Evolutionary conservation across 352 stramenopile species (phyloP).

Genomic region (Globisporangium polare): DNA sequence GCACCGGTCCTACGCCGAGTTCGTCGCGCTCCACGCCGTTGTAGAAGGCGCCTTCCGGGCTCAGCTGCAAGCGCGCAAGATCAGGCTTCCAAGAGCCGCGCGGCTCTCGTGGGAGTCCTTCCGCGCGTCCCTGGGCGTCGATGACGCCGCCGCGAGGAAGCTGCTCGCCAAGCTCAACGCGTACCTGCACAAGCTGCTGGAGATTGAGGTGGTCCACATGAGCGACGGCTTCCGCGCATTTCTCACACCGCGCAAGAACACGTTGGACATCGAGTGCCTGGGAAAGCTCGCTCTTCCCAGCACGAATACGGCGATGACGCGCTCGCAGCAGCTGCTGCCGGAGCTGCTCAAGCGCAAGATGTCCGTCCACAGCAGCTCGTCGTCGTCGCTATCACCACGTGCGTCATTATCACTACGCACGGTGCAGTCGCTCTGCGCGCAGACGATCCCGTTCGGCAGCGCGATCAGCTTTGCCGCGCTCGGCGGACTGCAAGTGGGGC

Average conservation of each 20-base stretch:
- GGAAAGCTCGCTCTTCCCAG: background rate
- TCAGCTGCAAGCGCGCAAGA: constrained; percentile 31
- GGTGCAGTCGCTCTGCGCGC: constrained; percentile 26
- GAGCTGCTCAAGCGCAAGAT: constrained; percentile 2
- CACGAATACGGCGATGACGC: background rate
- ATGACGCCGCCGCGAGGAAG: constrained; percentile 27
- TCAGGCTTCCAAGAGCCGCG: constrained; percentile 40
- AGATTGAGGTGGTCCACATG: constrained; percentile 44
- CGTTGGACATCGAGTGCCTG: constrained; percentile 24
- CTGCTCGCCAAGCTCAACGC: constrained; percentile 48
- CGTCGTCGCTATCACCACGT: background rate
- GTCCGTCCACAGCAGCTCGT: background rate
- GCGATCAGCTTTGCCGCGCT: constrained; percentile 39
- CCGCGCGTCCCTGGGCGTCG: constrained; percentile 11
- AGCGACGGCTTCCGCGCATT: constrained; percentile 41
- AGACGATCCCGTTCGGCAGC: constrained; percentile 40
- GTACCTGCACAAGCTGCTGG: constrained; percentile 60
- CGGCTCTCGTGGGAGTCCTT: constrained; percentile 34
- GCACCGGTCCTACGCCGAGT: constrained; percentile 46
- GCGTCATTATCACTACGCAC: background rate
- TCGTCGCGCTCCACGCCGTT: constrained; percentile 37
- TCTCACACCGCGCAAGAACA: constrained; percentile 34
- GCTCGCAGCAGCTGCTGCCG: constrained; percentile 1
- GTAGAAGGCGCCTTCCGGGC: constrained; percentile 23
- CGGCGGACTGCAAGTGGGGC: constrained; percentile 42